These are phyloP conservation scores for Aspergillus intermedius DNA, from an alignment of 2,329 filamentous ascomycete species.

Conservation along the genomic window DNA sequence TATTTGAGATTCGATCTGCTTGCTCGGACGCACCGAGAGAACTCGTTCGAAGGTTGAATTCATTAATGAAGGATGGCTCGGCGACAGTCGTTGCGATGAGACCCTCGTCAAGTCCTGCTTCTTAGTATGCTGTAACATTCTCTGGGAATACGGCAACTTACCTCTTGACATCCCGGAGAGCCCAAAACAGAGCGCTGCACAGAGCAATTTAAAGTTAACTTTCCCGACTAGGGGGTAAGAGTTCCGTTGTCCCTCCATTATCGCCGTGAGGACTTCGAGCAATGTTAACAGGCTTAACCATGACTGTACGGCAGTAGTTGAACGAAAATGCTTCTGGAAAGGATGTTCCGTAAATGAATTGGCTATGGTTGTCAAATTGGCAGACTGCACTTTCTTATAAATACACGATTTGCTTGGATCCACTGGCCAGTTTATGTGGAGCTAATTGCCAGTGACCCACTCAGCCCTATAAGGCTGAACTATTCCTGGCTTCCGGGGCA, in stretches of 20 bases:
- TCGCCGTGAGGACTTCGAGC: not conserved
- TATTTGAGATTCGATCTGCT: constrained; percentile 29
- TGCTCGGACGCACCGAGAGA: constrained; percentile 13
- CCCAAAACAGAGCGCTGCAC: constrained; percentile 10
- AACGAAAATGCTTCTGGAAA: not conserved
- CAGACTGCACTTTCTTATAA: not conserved
- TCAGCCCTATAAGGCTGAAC: constrained; percentile 6
- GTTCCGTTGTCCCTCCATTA: not conserved
- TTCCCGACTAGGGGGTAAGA: not conserved
- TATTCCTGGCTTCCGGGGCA: not conserved
- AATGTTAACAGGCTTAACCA: not conserved
- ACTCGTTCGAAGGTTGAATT: constrained; percentile 7
- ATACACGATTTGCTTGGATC: not conserved
- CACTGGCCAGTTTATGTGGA: not conserved
- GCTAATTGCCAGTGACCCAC: not conserved
- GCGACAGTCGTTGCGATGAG: constrained; percentile 17
- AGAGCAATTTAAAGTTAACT: constrained; percentile 6
- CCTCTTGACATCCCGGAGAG: constrained; percentile 12
- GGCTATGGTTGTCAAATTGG: not conserved
- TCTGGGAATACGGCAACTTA: not conserved
- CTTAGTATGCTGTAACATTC: not conserved
- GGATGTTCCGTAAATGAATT: not conserved
- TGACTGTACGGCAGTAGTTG: not conserved
- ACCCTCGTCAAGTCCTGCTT: constrained; percentile 15
- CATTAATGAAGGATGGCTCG: constrained; percentile 11